Base-by-base conservation (phyloP, 495 filamentous ascomycete genomes). In the Polyplosphaeria fusca region DNA sequence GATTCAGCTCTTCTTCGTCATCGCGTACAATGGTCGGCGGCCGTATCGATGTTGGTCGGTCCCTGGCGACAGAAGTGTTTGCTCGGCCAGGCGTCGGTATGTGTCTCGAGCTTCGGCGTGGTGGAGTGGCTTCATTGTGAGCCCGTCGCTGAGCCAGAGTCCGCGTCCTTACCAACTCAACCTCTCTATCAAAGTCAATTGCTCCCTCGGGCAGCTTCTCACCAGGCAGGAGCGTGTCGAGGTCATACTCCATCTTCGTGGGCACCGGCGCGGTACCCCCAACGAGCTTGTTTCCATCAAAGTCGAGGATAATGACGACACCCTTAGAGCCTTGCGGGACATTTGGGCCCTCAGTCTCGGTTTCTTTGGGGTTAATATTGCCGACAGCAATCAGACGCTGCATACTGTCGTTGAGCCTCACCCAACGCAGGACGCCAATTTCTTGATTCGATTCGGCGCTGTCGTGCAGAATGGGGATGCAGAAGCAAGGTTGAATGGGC, bases 141-240 rank as follows among this genome's bases (percentile, higher is more conserved):
- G 58, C 54, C 25, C 63, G 43, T 19, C 58, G 25, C 30, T 61
- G 58, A 0, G 58, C 63, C 22, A 66, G 38, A 13, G 63, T 66
- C 26, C 63, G 32, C n/a, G 53, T 58, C 18, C 63, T 43, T 22
- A 62, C 58, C 14, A 66, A 37, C 30, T 66, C 63, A 0, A 66
- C 63, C 25, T 66, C 63, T 46, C 55, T 14, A 19, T 66, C 63
- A 43, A 66, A 66, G 35, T 60, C 63, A 16, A 66, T 58, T 5
- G 42, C 32, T 12, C 58, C 63, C 56, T 61, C 58, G 1, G 63
- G 63, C 13, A 66, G 39, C 26, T 35, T 49, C 35, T 66, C 63
- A 25, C 63, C 63, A 22, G 63, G 63, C 11, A 50, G 42, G 5
- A 61, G 48, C 7, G 30, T 25, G 54, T 66, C 63, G 3, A 66